These are phyloP conservation scores for Pyrus betulifolia DNA, from an alignment of 306 rosid species.

Conservation along the genomic window DNA sequence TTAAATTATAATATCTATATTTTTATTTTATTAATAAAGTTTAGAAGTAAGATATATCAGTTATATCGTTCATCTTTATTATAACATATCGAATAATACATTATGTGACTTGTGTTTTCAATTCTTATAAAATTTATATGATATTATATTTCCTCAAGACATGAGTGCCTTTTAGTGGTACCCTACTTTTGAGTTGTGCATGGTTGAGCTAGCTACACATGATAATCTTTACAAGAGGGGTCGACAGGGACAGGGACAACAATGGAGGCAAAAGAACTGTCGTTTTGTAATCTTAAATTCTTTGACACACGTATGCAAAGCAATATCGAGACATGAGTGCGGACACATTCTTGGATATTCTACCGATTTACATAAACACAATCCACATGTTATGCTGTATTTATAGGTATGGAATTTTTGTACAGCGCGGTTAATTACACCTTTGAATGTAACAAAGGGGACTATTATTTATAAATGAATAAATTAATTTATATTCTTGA, in stretches of 20 bases:
- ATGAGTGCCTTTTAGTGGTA: background rate
- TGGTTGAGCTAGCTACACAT: background rate
- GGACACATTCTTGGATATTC: background rate
- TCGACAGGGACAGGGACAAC: background rate
- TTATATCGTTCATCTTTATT: too few relatives aligned
- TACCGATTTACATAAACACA: background rate
- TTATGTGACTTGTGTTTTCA: too few relatives aligned
- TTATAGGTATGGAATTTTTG: too few relatives aligned
- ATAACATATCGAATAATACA: too few relatives aligned
- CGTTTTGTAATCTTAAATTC: background rate
- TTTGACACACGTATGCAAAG: slow-evolving; percentile 7
- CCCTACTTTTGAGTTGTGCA: background rate
- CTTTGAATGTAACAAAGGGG: background rate
- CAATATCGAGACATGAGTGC: slow-evolving; percentile 19
- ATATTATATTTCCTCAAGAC: background rate
- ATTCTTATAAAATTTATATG: too few relatives aligned
- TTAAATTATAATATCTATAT: too few relatives aligned
- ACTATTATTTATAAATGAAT: too few relatives aligned
- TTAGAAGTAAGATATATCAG: too few relatives aligned
- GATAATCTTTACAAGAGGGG: background rate
- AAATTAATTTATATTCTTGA: too few relatives aligned
- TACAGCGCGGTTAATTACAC: too few relatives aligned
- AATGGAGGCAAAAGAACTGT: too few relatives aligned
- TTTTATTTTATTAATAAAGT: too few relatives aligned
- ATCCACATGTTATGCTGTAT: background rate